phyloP scores from a whole-genome alignment of 345 rosid species.

The Anastatica hierochuntica region DNA sequence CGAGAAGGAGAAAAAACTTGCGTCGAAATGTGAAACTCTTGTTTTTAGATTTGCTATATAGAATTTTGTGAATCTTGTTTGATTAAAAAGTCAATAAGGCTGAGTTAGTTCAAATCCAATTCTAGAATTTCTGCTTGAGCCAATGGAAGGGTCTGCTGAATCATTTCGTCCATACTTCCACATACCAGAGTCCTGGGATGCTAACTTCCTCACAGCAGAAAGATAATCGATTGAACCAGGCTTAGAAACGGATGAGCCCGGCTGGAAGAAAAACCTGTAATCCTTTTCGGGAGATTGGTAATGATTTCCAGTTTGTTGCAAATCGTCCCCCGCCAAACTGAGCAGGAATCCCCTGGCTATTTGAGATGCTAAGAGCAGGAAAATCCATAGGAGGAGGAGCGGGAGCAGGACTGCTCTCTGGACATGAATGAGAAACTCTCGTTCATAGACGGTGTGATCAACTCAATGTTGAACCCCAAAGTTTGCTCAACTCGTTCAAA shows the following conservation, averaged over 20 bases:
- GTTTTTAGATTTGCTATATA: too few relatives aligned
- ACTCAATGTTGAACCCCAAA: slow-evolving; percentile 80
- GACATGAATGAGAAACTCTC: slow-evolving; percentile 43
- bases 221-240: slow-evolving; percentile 71
- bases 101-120: too few relatives aligned
- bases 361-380: slow-evolving; percentile 61
- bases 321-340: slow-evolving; percentile 65
- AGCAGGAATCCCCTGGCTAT: slow-evolving; percentile 44
- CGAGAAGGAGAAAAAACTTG: too few relatives aligned
- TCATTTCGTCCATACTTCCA: slow-evolving; percentile 85
- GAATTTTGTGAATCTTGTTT: too few relatives aligned
- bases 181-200: slow-evolving; percentile 66
- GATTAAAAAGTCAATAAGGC: too few relatives aligned
- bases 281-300: too few relatives aligned
- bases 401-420: slow-evolving; percentile 47
- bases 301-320: too few relatives aligned
- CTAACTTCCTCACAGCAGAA: slow-evolving; percentile 84
- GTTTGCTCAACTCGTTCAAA: slow-evolving; percentile 57
- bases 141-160: slow-evolving; percentile 58
- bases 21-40: too few relatives aligned
- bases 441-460: slow-evolving; percentile 57
- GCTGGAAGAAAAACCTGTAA: slow-evolving; percentile 60
- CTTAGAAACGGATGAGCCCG: slow-evolving; percentile 42
- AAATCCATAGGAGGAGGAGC: slow-evolving; percentile 73
- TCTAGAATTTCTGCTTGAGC: slow-evolving; percentile 76